A percentile compares a stretch with the other conserved stretches of the same genome.
Evolutionary conservation across 768 basidiomycete species (phyloP).

Genomic region (Boletus edulis): DNA sequence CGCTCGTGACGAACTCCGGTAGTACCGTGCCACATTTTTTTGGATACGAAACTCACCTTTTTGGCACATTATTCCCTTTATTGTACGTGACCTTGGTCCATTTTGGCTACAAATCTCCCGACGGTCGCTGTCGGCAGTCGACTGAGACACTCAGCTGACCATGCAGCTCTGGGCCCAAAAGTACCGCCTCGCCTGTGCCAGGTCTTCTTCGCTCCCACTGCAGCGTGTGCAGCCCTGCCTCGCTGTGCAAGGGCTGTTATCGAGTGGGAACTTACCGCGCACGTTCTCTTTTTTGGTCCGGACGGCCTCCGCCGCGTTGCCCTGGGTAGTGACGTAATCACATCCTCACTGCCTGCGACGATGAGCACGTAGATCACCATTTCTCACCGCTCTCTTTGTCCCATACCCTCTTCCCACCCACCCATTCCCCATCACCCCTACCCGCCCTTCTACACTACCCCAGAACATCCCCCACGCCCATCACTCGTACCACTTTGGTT

Average conservation of each 20-base stretch:
- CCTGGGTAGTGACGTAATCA: constrained; percentile 20
- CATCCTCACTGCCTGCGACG: constrained; percentile 20
- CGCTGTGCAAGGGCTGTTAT: no score
- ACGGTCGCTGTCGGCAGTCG: neutral
- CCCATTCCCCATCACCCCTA: neutral
- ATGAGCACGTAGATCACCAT: constrained; percentile 13
- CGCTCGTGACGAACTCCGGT: constrained; percentile 41
- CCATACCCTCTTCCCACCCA: neutral
- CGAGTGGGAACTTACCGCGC: no score
- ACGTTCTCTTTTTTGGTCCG: constrained; percentile 10
- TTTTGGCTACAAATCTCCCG: constrained; percentile 9
- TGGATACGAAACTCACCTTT: constrained; percentile 26
- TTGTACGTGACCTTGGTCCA: neutral
- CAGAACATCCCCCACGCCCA: neutral
- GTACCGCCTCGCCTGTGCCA: no score
- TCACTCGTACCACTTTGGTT: neutral
- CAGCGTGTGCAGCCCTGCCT: neutral
- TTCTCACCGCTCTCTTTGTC: neutral
- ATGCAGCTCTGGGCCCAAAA: constrained; percentile 10
- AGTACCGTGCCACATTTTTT: constrained; percentile 31
- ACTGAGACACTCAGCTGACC: neutral
- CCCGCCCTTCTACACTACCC: neutral
- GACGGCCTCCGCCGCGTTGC: constrained; percentile 18
- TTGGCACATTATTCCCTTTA: constrained; percentile 8
- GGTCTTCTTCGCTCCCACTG: constrained; percentile 4